phyloP scores from a whole-genome alignment of 2,329 filamentous ascomycete species.

The Tolypocladium cylindrosporum region DNA sequence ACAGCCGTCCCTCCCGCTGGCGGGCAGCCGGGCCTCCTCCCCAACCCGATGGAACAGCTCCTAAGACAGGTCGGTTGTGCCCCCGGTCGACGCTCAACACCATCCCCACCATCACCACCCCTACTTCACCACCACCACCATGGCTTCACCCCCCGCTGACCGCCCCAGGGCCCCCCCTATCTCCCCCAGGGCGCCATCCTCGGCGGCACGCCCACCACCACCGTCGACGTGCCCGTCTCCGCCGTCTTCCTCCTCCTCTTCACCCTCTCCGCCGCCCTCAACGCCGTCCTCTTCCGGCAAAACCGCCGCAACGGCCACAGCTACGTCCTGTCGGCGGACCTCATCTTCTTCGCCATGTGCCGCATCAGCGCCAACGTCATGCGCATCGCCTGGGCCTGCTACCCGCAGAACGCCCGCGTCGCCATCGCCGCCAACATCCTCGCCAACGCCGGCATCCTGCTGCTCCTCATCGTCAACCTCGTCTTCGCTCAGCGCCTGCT shows the following conservation, averaged over 20 bases:
- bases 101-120: background rate
- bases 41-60: background rate
- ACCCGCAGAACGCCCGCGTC: conserved; percentile 27
- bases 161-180: conserved; percentile 24
- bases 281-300: conserved; percentile 48
- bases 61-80: background rate
- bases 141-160: conserved; percentile 8
- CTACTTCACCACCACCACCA: background rate
- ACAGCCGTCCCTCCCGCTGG: background rate
- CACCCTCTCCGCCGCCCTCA: conserved; percentile 36
- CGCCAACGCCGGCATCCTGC: conserved; percentile 60
- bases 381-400: conserved; percentile 42
- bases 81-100: background rate
- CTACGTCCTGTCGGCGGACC: conserved; percentile 44
- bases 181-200: conserved; percentile 33
- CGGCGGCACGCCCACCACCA: conserved; percentile 46
- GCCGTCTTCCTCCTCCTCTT: conserved; percentile 54
- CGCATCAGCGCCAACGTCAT: conserved; percentile 40
- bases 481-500: conserved; percentile 68
- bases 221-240: conserved; percentile 55
- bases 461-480: conserved; percentile 71
- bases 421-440: conserved; percentile 58
- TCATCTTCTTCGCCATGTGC: conserved; percentile 50
- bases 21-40: background rate
- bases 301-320: conserved; percentile 42